A percentile compares a stretch with the other conserved stretches of the same genome.
Evolutionary conservation across 2,329 filamentous ascomycete species (phyloP).

Genomic region (Fusarium lyarnte): DNA sequence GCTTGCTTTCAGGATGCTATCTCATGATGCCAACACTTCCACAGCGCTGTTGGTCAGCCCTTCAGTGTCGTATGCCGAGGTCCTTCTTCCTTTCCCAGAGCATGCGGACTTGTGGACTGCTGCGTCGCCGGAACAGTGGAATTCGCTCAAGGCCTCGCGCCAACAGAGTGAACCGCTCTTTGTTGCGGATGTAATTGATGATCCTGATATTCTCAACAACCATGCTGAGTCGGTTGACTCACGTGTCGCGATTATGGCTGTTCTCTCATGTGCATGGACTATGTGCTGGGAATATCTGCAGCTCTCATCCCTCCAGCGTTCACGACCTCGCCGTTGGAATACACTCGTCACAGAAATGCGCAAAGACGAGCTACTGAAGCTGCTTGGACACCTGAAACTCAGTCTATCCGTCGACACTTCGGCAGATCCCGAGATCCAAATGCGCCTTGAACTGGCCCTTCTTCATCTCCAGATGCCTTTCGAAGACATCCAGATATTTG

Average conservation of each 20-base stretch:
- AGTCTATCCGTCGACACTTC: background rate
- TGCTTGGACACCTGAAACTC: constrained; percentile 35
- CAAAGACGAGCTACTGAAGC: constrained; percentile 42
- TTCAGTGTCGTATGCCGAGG: constrained; percentile 46
- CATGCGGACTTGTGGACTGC: constrained; percentile 41
- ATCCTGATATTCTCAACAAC: constrained; percentile 35
- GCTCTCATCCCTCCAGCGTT: constrained; percentile 38
- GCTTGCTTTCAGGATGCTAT: constrained; percentile 42
- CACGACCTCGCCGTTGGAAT: constrained; percentile 42
- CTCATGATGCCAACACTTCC: constrained; percentile 46
- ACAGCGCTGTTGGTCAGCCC: constrained; percentile 44
- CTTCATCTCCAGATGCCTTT: constrained; percentile 54
- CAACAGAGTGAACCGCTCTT: background rate
- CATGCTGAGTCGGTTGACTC: constrained; percentile 12
- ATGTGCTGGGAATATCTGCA: constrained; percentile 47
- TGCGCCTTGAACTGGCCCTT: constrained; percentile 47
- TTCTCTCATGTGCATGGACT: constrained; percentile 41
- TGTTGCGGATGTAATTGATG: constrained; percentile 21
- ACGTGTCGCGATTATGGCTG: constrained; percentile 7
- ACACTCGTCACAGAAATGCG: constrained; percentile 41
- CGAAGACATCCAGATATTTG: constrained; percentile 54
- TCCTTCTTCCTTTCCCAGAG: constrained; percentile 39
- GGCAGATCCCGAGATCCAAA: constrained; percentile 36
- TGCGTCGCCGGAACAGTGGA: constrained; percentile 42
- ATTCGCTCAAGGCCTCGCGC: background rate